phyloP scores from a whole-genome alignment of 2,329 filamentous ascomycete species.

The Thelonectria rubi region DNA sequence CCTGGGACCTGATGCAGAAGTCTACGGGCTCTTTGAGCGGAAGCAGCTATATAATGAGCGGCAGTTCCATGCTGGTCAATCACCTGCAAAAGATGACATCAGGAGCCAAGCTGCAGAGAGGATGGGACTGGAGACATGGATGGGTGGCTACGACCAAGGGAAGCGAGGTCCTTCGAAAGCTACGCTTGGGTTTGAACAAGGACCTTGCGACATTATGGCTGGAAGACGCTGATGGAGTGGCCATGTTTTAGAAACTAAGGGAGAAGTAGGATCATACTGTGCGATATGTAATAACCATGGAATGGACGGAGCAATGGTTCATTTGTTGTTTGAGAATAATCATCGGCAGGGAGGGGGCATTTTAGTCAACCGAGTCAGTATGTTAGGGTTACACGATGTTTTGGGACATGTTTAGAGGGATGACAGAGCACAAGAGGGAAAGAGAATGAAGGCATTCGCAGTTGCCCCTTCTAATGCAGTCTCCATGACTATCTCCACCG shows the following conservation, averaged over 20 bases:
- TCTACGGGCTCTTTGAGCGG: constrained; percentile 66
- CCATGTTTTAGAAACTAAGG: constrained; percentile 47
- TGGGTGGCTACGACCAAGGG: constrained; percentile 73
- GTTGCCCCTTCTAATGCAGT: too few species aligned
- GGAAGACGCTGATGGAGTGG: constrained; percentile 68
- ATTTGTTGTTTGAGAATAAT: not conserved
- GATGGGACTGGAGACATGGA: constrained; percentile 84
- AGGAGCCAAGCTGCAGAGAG: constrained; percentile 64
- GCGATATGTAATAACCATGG: not conserved
- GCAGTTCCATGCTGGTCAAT: constrained; percentile 75
- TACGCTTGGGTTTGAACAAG: constrained; percentile 78
- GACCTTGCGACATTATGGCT: constrained; percentile 78
- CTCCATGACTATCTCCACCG: too few species aligned
- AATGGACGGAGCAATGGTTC: not conserved
- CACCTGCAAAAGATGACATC: constrained; percentile 67
- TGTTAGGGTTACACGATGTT: not conserved
- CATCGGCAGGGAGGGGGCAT: not conserved
- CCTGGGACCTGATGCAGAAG: constrained; percentile 70
- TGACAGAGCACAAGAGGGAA: not conserved
- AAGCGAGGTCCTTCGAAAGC: constrained; percentile 73
- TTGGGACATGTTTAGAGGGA: constrained; percentile 6
- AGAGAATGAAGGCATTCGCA: not conserved
- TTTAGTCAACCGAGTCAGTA: constrained; percentile 2
- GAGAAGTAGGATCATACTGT: not conserved
- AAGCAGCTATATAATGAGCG: constrained; percentile 74